These are phyloP conservation scores for Clarireedia sp. DNA, from an alignment of 2,329 filamentous ascomycete genomes.

Conservation along the genomic window DNA sequence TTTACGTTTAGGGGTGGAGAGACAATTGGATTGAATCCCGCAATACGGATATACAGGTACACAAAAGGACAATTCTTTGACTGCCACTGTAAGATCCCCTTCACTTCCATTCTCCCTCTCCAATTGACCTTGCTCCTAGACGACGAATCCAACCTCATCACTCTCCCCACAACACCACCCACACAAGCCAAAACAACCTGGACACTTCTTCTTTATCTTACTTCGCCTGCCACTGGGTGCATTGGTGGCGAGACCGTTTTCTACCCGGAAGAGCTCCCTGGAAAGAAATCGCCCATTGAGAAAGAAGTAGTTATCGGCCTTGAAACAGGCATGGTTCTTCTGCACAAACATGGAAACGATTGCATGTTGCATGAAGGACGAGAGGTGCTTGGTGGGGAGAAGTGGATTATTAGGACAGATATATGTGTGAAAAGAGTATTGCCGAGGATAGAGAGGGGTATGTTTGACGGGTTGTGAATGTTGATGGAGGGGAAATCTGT, in stretches of 20 bases:
- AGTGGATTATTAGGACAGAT: conserved; percentile 86
- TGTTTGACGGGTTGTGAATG: no score
- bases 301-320: conserved; percentile 65
- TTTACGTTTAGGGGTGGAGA: conserved; percentile 63
- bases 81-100: conserved; percentile 67
- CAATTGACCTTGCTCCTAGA: conserved; percentile 42
- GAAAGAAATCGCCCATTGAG: conserved; percentile 34
- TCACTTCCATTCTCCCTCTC: not conserved
- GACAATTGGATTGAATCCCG: conserved; percentile 76
- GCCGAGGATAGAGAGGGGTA: not conserved
- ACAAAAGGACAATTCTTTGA: conserved; percentile 83
- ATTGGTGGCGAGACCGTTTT: conserved; percentile 86
- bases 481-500: no score
- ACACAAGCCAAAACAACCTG: conserved; percentile 68
- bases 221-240: conserved; percentile 65
- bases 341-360: conserved; percentile 83
- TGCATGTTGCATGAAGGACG: conserved; percentile 86
- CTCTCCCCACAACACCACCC: conserved; percentile 41
- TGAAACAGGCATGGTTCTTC: conserved; percentile 75
- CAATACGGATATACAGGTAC: conserved; percentile 86
- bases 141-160: conserved; percentile 75
- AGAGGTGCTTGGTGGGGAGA: conserved; percentile 73
- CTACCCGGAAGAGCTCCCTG: conserved; percentile 59
- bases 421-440: conserved; percentile 51
- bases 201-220: conserved; percentile 85